phyloP scores from a whole-genome alignment of 2,329 filamentous ascomycete species.

The Alternaria angustiovoidea region DNA sequence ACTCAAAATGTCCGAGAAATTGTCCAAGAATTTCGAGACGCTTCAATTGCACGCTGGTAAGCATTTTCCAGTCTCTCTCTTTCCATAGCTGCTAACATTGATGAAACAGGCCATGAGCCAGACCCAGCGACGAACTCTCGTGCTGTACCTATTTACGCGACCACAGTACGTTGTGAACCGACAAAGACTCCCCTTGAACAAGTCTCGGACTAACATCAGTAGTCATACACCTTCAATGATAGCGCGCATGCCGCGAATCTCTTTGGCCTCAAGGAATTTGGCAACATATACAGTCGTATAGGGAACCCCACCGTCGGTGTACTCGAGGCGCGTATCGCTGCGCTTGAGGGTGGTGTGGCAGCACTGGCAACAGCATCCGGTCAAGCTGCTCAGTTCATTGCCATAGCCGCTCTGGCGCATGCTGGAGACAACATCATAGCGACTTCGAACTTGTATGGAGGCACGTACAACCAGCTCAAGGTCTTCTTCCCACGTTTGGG shows the following conservation, averaged over 20 bases:
- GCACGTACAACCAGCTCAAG: conserved; percentile 98
- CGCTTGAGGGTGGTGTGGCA: conserved; percentile 88
- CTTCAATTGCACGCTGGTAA: conserved; percentile 61
- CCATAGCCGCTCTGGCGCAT: conserved; percentile 82
- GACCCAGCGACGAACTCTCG: conserved; percentile 85
- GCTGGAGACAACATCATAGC: conserved; percentile 92
- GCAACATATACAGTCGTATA: conserved; percentile 97
- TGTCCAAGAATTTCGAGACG: conserved; percentile 59
- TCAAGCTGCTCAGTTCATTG: conserved; percentile 91
- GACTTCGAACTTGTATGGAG: conserved; percentile 86
- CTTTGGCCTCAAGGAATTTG: conserved; percentile 95
- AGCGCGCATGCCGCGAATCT: conserved; percentile 93
- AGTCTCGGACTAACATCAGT: conserved; percentile 17
- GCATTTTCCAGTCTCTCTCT: conserved; percentile 6
- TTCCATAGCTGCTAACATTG: conserved; percentile 5
- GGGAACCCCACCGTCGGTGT: conserved; percentile 85
- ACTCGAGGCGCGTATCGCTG: conserved; percentile 95
- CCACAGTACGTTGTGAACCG: conserved; percentile 64
- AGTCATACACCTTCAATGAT: conserved; percentile 95
- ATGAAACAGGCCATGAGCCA: conserved; percentile 70
- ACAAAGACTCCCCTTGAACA: background rate
- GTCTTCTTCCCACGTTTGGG: conserved; percentile 87
- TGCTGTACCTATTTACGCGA: conserved; percentile 95
- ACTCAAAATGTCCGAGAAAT: conserved; percentile 48
- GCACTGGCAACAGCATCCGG: conserved; percentile 86